Conservation (phyloP, 306 rosid species). For the Mucuna pruriens region DNA sequence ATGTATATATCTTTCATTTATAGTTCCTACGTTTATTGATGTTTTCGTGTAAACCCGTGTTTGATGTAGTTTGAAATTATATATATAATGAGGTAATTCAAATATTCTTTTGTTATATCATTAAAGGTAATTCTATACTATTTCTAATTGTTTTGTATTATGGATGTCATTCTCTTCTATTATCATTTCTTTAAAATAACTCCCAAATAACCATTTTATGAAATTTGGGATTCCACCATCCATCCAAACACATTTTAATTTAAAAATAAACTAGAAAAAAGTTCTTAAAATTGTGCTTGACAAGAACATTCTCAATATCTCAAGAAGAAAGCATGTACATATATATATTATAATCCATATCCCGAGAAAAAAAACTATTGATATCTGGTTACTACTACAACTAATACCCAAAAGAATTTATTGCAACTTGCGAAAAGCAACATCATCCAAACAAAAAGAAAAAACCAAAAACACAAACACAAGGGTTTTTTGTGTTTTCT, state of each 20-base stretch:
- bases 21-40: background rate
- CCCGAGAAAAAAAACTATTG: background rate
- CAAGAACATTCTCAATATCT: background rate
- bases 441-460: background rate
- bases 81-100: background rate
- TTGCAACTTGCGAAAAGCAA: background rate
- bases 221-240: background rate
- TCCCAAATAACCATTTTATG: background rate
- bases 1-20: background rate
- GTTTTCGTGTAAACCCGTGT: background rate
- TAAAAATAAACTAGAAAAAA: background rate
- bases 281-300: background rate
- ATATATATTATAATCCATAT: background rate
- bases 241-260: background rate
- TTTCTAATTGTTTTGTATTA: background rate
- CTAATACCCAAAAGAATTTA: background rate
- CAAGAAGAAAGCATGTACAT: background rate
- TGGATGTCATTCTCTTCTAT: background rate
- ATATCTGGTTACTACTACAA: background rate
- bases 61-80: background rate
- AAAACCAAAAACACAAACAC: background rate
- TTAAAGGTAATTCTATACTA: background rate
- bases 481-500: background rate
- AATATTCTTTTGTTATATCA: background rate
- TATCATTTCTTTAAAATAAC: background rate